Percentiles rank a stretch among this genome's conserved stretches.
These are phyloP conservation scores for Populus simonii DNA, from an alignment of 345 rosid genomes.

Conservation along the genomic window DNA sequence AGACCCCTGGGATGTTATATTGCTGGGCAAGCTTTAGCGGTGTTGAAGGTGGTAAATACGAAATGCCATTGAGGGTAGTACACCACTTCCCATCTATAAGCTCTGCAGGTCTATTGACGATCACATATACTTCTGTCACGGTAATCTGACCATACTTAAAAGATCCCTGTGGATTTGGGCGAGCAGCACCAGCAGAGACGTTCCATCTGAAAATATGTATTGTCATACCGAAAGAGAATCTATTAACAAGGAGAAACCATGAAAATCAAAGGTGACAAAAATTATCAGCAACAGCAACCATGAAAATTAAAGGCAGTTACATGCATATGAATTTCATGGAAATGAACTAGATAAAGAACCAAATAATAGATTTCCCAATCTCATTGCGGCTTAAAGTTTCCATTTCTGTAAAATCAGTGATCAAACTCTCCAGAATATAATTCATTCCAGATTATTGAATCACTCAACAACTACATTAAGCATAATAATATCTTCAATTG, in stretches of 20 bases:
- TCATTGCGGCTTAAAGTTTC: neutral
- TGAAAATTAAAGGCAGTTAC: neutral
- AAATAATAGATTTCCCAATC: neutral
- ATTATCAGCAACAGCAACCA: neutral
- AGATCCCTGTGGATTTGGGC: conserved; percentile 95
- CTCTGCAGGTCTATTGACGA: conserved; percentile 68
- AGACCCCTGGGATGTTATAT: conserved; percentile 71
- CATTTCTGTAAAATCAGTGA: neutral
- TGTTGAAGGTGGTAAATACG: conserved; percentile 79
- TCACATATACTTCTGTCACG: conserved; percentile 80
- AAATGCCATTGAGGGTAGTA: conserved; percentile 71
- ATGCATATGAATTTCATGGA: no score
- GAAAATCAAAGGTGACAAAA: conserved; percentile 2
- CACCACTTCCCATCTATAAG: conserved; percentile 62
- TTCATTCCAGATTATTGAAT: neutral
- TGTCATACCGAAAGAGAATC: conserved; percentile 8
- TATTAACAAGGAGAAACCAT: conserved; percentile 7
- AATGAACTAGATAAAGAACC: neutral
- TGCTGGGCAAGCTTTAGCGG: conserved; percentile 83
- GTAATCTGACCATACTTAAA: conserved; percentile 81
- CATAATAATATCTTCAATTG: conserved; percentile 9
- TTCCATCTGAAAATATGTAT: conserved; percentile 56
- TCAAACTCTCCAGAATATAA: neutral
- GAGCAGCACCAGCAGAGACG: conserved; percentile 84
- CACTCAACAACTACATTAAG: neutral